Percentiles rank a stretch among this genome's conserved stretches.
Evolutionary conservation across 768 basidiomycete genomes (phyloP).

Genomic region (Filobasidium wieringae): DNA sequence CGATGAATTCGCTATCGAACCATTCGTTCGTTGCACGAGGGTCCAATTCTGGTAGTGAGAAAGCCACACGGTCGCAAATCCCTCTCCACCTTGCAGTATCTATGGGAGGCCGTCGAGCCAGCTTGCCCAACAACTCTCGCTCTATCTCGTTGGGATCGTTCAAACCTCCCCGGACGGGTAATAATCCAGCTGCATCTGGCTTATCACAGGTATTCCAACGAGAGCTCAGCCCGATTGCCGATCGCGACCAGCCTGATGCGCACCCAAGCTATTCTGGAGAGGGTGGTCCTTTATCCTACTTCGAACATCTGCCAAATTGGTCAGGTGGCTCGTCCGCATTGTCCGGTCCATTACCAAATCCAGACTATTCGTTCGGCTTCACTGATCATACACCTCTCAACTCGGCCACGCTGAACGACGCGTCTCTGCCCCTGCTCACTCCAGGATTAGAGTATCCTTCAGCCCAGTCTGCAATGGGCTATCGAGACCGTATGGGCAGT

Average conservation of each 20-base stretch:
- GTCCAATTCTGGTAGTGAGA: background rate
- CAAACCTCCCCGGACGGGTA: conserved; percentile 29
- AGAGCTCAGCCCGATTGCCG: conserved; percentile 31
- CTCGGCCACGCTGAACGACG: conserved; percentile 2
- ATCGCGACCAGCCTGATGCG: conserved; percentile 18
- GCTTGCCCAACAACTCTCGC: conserved; percentile 9
- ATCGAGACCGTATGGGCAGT: conserved; percentile 23
- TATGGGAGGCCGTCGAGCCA: conserved; percentile 26
- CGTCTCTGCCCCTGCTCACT: conserved; percentile 3
- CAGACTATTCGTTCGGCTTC: conserved; percentile 29
- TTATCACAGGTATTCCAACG: too few species aligned
- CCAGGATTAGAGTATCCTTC: conserved; percentile 3
- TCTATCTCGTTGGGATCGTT: conserved; percentile 30
- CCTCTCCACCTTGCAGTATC: conserved; percentile 29
- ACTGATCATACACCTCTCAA: background rate
- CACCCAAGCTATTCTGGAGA: background rate
- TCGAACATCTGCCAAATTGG: background rate
- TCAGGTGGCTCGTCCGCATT: background rate
- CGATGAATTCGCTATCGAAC: too few species aligned
- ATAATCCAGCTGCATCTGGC: too few species aligned
- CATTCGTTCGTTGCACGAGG: too few species aligned
- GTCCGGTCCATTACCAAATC: conserved; percentile 27
- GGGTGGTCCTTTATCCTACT: background rate
- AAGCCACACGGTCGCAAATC: conserved; percentile 11
- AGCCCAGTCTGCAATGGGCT: conserved; percentile 11